These are phyloP conservation scores for Diplodia sapinea DNA, from an alignment of 2,329 filamentous ascomycete genomes.

Conservation along the genomic window DNA sequence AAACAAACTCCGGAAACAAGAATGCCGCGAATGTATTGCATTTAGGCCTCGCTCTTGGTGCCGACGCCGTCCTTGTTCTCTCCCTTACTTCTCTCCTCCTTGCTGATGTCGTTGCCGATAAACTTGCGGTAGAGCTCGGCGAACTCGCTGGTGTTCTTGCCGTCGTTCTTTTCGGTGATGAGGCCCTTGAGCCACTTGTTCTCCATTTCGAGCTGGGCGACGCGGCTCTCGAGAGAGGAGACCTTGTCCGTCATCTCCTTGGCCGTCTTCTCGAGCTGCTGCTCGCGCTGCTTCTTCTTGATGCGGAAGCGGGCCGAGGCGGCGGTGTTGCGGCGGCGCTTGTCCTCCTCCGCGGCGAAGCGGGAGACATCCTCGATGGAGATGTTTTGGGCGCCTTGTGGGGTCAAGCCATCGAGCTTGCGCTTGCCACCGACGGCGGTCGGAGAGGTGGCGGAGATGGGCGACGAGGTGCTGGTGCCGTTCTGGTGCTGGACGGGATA, in stretches of 20 bases:
- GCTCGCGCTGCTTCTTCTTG: constrained; percentile 63
- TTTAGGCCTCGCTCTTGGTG: constrained; percentile 41
- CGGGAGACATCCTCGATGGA: constrained; percentile 55
- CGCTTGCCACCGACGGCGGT: constrained; percentile 50
- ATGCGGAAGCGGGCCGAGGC: constrained; percentile 60
- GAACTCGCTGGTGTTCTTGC: constrained; percentile 44
- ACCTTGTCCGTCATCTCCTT: constrained; percentile 60
- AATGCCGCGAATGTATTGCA: constrained; percentile 4
- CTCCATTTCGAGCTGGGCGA: constrained; percentile 59
- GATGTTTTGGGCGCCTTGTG: constrained; percentile 37
- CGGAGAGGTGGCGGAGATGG: constrained; percentile 39
- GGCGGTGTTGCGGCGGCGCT: constrained; percentile 60
- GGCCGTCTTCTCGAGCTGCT: constrained; percentile 57
- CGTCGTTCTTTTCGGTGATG: constrained; percentile 57
- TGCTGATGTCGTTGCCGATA: constrained; percentile 40
- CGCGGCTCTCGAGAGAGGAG: constrained; percentile 51
- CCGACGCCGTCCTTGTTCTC: constrained; percentile 48
- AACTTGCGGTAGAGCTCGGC: constrained; percentile 43
- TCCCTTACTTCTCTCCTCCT: constrained; percentile 44
- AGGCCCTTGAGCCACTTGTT: constrained; percentile 60
- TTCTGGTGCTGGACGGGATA: constrained; percentile 37
- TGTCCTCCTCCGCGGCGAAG: constrained; percentile 58
- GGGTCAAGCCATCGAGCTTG: constrained; percentile 48
- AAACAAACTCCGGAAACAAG: constrained; percentile 13
- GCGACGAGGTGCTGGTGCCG: constrained; percentile 40